These are phyloP conservation scores for Strobilomyces echinocephalus DNA, from an alignment of 768 basidiomycete genomes.

Conservation along the genomic window DNA sequence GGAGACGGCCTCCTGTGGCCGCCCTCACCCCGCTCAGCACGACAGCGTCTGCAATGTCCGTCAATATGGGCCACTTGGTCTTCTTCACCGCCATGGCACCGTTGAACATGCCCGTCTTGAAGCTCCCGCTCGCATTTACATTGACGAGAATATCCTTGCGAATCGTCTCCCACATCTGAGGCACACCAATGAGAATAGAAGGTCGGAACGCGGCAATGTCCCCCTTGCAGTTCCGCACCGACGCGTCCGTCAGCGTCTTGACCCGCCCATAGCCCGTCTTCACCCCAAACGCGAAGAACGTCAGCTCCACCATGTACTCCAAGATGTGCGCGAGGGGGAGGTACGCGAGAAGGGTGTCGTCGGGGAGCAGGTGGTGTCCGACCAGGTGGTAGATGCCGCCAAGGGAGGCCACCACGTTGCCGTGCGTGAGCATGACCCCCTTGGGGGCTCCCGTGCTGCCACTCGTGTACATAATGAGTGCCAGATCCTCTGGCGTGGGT, in stretches of 20 bases:
- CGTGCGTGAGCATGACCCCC: constrained; percentile 85
- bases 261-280: constrained; percentile 85
- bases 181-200: constrained; percentile 90
- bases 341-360: constrained; percentile 69
- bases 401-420: constrained; percentile 80
- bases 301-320: constrained; percentile 89
- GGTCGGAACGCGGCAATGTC: constrained; percentile 83
- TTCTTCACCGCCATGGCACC: constrained; percentile 74
- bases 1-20: constrained; percentile 84
- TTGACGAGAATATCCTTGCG: constrained; percentile 89
- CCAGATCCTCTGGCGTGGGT: constrained; percentile 49
- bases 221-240: constrained; percentile 84
- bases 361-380: constrained; percentile 41
- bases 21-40: constrained; percentile 73
- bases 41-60: constrained; percentile 63
- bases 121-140: constrained; percentile 58
- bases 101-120: constrained; percentile 78
- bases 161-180: constrained; percentile 95
- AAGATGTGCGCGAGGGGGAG: constrained; percentile 93
- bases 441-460: constrained; percentile 93
- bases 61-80: constrained; percentile 59
- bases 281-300: constrained; percentile 70
- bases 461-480: constrained; percentile 81
- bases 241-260: constrained; percentile 93
- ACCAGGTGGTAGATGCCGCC: constrained; percentile 77